These are phyloP conservation scores for Daldinia decipiens DNA, from an alignment of 495 filamentous ascomycete genomes.

Conservation along the genomic window DNA sequence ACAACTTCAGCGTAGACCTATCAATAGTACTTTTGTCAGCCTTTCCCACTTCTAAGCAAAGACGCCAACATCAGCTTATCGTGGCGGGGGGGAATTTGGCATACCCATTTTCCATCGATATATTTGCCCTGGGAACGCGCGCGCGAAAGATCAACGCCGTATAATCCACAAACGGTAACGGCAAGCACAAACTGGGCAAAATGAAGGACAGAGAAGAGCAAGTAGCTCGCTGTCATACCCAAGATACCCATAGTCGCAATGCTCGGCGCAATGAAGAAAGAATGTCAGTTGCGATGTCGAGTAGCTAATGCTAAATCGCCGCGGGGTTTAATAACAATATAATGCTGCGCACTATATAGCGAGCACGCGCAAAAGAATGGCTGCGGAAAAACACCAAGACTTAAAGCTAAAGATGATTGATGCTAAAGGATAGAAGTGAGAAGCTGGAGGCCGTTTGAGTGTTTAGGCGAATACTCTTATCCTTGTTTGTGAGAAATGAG, in stretches of 20 bases:
- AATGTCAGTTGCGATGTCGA: slow-evolving; percentile 4
- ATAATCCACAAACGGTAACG: slow-evolving; percentile 79
- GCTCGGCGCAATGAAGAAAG: neutral
- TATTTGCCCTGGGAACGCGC: slow-evolving; percentile 62
- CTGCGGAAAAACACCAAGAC: neutral
- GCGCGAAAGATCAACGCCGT: slow-evolving; percentile 73
- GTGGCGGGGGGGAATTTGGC: slow-evolving; percentile 3
- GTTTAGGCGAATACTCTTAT: slow-evolving; percentile 2
- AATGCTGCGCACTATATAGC: neutral
- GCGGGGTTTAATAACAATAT: neutral
- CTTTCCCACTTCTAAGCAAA: neutral
- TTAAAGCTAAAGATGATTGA: neutral
- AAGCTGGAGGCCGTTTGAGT: neutral
- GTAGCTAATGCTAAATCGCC: neutral
- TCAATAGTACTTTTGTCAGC: slow-evolving; percentile 8
- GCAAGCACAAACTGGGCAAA: slow-evolving; percentile 79
- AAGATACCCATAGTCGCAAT: slow-evolving; percentile 47
- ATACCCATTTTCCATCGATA: slow-evolving; percentile 73
- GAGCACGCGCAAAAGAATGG: neutral
- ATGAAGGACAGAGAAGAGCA: slow-evolving; percentile 65
- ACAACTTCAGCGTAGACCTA: slow-evolving; percentile 76
- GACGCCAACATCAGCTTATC: neutral
- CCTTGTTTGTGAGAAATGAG: slow-evolving; percentile 7
- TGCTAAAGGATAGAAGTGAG: neutral
- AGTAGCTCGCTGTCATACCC: slow-evolving; percentile 50